phyloP scores from a whole-genome alignment of 1,284 basidiomycete genomes.

The Cerrena zonata region DNA sequence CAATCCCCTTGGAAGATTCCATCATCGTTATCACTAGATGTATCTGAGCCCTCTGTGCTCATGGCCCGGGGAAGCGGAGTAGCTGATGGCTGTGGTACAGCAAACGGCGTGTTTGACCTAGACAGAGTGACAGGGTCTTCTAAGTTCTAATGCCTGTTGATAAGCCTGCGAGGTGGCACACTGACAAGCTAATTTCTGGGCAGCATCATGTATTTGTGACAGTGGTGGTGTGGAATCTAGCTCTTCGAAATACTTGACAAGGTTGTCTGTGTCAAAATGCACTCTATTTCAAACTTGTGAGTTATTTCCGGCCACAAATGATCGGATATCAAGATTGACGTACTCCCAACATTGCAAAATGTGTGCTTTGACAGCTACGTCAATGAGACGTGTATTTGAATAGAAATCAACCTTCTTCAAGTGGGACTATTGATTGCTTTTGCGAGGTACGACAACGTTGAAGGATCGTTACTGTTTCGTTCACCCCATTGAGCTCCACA shows the following conservation, averaged over 20 bases:
- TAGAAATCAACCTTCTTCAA: conserved; percentile 13
- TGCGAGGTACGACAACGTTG: conserved; percentile 9
- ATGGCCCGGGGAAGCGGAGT: too few species aligned
- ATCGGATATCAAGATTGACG: conserved; percentile 3
- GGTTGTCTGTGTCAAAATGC: conserved; percentile 4
- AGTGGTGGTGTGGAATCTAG: not conserved
- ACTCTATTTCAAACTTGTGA: not conserved
- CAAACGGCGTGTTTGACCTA: not conserved
- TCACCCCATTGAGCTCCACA: conserved; percentile 4
- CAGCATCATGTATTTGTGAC: not conserved
- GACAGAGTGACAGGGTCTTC: not conserved
- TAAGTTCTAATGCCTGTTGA: conserved; percentile 1
- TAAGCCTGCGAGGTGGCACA: conserved; percentile 6
- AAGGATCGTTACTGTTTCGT: conserved; percentile 5
- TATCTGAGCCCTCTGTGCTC: too few species aligned
- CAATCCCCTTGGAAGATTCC: conserved; percentile 9
- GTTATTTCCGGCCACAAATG: not conserved
- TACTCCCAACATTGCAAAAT: conserved; percentile 9
- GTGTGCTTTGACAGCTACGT: conserved; percentile 6
- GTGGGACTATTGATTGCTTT: conserved; percentile 4
- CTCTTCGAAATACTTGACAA: conserved; percentile 1
- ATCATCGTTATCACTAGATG: too few species aligned
- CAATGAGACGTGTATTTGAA: conserved; percentile 2
- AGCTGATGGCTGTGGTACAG: not conserved
- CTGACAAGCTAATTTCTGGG: not conserved